Evolutionary conservation across 2,329 filamentous ascomycete species (phyloP), one percentile per base, ranked within the genome.

Genomic region (Fusarium globosum): DNA sequence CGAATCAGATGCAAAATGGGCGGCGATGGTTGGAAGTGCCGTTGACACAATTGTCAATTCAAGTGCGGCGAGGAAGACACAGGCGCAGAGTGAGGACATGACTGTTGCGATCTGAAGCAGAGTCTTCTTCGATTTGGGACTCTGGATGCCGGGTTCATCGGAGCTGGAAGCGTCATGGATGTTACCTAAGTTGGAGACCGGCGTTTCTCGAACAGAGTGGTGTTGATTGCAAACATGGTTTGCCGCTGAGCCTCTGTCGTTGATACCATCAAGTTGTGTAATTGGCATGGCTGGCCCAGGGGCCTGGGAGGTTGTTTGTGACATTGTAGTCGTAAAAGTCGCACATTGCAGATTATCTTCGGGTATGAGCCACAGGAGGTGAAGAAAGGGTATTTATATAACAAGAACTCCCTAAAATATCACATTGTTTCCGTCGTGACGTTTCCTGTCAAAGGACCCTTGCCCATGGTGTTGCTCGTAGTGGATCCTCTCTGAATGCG

Each of bases 41-140:
- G 90, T 90, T 4, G 90, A 87, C 36, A 91, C 84, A 74, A 91
- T 90, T 21, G 89, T 90, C 8, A 86, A 78, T 76, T 87, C 88
- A 74, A 88, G 82, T 1, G 85, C 84, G 7, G 84, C 79, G 11
- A 87, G 81, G 68, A 86, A 85, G 16, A 86, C 68, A 74, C 78
- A 78, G 2, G 76, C 74, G 76, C 82, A 82, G 20, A 86, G 82
- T 10, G 84, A 81, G 7, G 77, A 23, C 76, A 86, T 81, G 62
- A 85, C 72, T 18, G 77, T 77, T 11, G 76, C 72, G 13, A 69
- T 78, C 36, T 80, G 74, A 2, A 61, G 48, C 6, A 61, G 14
- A 16, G 71, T 75, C 57, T 59, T 69, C 18, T 68, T 76, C 42
- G 69, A 51, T 6, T 46, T 60, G 10, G 43, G 28, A 12, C 26